These are phyloP conservation scores for Puccinia hordei DNA, from an alignment of 1,284 basidiomycete genomes.

Conservation along the genomic window DNA sequence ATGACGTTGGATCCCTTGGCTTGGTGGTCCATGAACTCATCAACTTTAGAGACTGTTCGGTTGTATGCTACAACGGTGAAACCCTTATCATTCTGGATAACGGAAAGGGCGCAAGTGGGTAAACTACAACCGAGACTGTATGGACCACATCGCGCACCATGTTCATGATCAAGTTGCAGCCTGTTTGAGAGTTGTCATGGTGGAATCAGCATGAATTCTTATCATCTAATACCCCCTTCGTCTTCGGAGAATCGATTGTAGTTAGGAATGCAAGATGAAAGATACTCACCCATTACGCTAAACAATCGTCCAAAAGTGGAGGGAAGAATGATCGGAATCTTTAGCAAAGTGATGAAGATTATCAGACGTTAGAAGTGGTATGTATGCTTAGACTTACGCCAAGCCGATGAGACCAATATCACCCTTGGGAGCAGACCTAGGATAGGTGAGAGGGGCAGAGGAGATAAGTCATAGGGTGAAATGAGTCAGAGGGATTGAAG, in stretches of 20 bases:
- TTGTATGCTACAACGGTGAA: constrained; percentile 97
- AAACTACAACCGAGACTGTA: not conserved
- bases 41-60: constrained; percentile 94
- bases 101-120: not conserved
- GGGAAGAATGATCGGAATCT: not conserved
- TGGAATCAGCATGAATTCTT: not conserved
- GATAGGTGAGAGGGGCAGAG: not conserved
- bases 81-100: constrained; percentile 82
- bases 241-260: no score
- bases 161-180: constrained; percentile 51
- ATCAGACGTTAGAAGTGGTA: not conserved
- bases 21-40: constrained; percentile 91
- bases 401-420: constrained; percentile 50
- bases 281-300: constrained; percentile 32
- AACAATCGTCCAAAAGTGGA: not conserved
- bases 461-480: no score
- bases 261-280: not conserved
- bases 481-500: not conserved
- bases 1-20: constrained; percentile 81
- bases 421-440: constrained; percentile 25
- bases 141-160: constrained; percentile 30
- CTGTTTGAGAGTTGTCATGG: constrained; percentile 12
- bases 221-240: no score
- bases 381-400: constrained; percentile 43
- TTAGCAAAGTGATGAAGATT: not conserved